phyloP scores from a whole-genome alignment of 768 basidiomycete genomes.

The Collybiopsis confluens region DNA sequence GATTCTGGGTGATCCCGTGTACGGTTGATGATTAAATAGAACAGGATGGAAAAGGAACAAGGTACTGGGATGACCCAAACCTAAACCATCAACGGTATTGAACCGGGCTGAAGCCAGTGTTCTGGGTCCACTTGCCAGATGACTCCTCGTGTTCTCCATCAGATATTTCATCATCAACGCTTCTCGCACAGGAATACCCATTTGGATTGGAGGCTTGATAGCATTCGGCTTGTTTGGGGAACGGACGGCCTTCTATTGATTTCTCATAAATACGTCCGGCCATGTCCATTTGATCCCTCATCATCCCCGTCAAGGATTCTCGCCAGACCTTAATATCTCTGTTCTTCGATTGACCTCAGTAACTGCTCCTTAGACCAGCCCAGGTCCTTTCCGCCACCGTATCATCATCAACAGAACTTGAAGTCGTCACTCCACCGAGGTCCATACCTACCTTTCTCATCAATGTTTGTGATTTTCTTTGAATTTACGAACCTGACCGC shows the following conservation, averaged over 20 bases:
- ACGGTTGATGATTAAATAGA: not conserved
- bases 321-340: not conserved
- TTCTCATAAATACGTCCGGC: conserved; percentile 9
- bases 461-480: conserved; percentile 1
- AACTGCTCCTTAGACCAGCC: not conserved
- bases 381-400: too few species aligned
- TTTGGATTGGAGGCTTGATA: conserved; percentile 6
- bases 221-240: conserved; percentile 6
- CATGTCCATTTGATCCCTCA: conserved; percentile 6
- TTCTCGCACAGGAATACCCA: conserved; percentile 10
- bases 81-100: not conserved
- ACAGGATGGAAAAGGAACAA: not conserved
- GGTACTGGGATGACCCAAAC: not conserved
- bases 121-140: conserved; percentile 1
- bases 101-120: conserved; percentile 2
- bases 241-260: conserved; percentile 4
- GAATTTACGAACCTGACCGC: conserved; percentile 3
- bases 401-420: not conserved
- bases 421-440: not conserved
- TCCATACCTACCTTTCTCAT: not conserved
- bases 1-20: not conserved
- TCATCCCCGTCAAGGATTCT: conserved; percentile 8
- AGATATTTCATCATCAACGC: conserved; percentile 7
- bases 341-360: not conserved
- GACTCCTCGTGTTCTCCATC: conserved; percentile 8